Evolutionary conservation across 768 basidiomycete genomes (phyloP).

Genomic region (Amanita brunnescens): DNA sequence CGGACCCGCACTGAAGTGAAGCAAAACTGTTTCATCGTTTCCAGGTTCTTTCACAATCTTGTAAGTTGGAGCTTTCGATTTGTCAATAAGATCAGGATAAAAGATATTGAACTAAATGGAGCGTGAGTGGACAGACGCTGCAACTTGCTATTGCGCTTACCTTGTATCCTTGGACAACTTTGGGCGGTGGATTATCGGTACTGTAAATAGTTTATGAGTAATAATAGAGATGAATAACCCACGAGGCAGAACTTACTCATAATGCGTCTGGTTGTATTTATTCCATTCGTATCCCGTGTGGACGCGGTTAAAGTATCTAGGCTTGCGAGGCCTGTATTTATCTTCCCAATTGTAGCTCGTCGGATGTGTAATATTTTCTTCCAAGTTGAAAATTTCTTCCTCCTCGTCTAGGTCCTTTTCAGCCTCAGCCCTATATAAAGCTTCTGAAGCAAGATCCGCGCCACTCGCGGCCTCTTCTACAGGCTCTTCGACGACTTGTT

Average conservation of each 20-base stretch:
- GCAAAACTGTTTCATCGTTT: constrained; percentile 88
- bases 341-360: constrained; percentile 97
- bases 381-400: constrained; percentile 91
- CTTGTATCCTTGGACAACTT: constrained; percentile 99
- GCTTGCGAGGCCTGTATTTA: constrained; percentile 95
- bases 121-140: constrained; percentile 5
- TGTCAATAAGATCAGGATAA: constrained; percentile 98
- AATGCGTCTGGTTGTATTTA: constrained; percentile 99
- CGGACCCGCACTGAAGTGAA: constrained; percentile 93
- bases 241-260: constrained; percentile 63
- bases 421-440: constrained; percentile 83
- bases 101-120: constrained; percentile 80
- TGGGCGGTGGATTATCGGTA: constrained; percentile 97
- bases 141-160: constrained; percentile 24
- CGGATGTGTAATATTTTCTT: constrained; percentile 78
- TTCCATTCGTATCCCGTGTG: constrained; percentile 99
- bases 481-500: constrained; percentile 48
- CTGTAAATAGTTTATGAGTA: constrained; percentile 31
- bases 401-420: constrained; percentile 93
- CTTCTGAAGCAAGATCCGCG: constrained; percentile 80
- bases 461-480: constrained; percentile 50
- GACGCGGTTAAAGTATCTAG: constrained; percentile 96
- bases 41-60: constrained; percentile 90
- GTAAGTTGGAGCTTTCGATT: constrained; percentile 93
- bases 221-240: neutral